Evolutionary conservation across 2,329 filamentous ascomycete species (phyloP), one percentile per base, ranked within the genome.

Genomic region (Akanthomyces lecanii): DNA sequence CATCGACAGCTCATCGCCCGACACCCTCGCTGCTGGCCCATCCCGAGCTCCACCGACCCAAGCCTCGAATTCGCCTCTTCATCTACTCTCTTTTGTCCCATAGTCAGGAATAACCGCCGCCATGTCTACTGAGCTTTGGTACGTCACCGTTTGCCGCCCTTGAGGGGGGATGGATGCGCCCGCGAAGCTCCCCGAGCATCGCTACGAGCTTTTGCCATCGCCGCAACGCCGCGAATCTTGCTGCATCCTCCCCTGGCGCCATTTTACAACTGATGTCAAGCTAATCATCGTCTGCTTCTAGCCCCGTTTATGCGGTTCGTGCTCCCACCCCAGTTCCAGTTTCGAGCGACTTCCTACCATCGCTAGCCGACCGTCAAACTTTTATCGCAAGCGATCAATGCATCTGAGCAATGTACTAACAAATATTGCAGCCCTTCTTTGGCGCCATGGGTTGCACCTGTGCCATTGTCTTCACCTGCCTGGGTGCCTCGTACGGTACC

Each of bases 241-340:
- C 52, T 51, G 33, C 45, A 44, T n/a, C 7, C 16, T 10, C 30
- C 33, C 33, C 25, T 12, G 1, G n/a, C 30, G 21, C 42, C 21
- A 25, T 36, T 25, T 30, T 56, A 23, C 1, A 38, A 40, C 16
- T 3, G 18, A 28, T 71, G 67, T 65, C 61, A 66, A 77, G 76
- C 83, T 86, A 76, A 86, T 75, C 61, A 63, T 54, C 44, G 53
- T 65, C 65, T 66, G 68, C 64, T 57, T 75, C 67, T 73, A 99
- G 94, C 84, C 94, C 94, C 82, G 94, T 96, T 75, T 99, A 98
- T 84, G 92, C 95, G 86, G 95, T 98, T 87, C 92, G 94, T 97
- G 74, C 68, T 66, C 68, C 71, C 67, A 65, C 59, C 63, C 58
- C 59, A 23, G 30, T 36, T 18, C 44, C 60, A 33, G 60, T 21